Evolutionary conservation across 2,329 filamentous ascomycete species (phyloP).

Genomic region (Aschersonia sp.): DNA sequence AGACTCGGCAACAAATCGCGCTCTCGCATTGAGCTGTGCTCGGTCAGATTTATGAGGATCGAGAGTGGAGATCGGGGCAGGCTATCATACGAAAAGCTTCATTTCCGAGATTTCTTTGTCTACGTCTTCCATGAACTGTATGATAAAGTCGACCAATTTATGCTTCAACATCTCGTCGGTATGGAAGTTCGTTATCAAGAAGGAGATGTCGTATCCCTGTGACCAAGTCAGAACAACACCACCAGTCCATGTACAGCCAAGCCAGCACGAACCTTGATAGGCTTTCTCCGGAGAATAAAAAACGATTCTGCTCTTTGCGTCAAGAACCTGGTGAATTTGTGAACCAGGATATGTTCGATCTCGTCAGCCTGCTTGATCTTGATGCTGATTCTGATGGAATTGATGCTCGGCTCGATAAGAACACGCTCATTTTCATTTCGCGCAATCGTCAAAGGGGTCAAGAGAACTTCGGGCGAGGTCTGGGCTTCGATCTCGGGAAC

Average conservation of each 20-base stretch:
- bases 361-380: conserved; percentile 99
- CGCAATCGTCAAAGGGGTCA: conserved; percentile 81
- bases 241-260: neutral
- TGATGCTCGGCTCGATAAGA: conserved; percentile 90
- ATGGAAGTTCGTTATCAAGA: conserved; percentile 97
- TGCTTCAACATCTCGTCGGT: conserved; percentile 98
- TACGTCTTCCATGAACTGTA: conserved; percentile 99
- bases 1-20: conserved; percentile 94
- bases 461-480: conserved; percentile 82
- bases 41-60: conserved; percentile 6
- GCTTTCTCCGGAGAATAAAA: conserved; percentile 90
- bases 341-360: conserved; percentile 94
- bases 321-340: conserved; percentile 96
- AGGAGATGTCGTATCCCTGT: conserved; percentile 95
- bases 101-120: conserved; percentile 99
- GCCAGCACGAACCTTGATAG: conserved; percentile 57
- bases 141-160: conserved; percentile 97
- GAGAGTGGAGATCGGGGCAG: too few relatives aligned
- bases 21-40: conserved; percentile 76
- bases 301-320: conserved; percentile 94
- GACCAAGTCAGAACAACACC: conserved; percentile 5
- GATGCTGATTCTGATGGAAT: conserved; percentile 93
- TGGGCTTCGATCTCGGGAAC: conserved; percentile 93
- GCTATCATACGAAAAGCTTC: conserved; percentile 87
- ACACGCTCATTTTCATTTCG: conserved; percentile 97